These are phyloP conservation scores for Pythium dissimile DNA, from an alignment of 352 stramenopile genomes.

Conservation along the genomic window DNA sequence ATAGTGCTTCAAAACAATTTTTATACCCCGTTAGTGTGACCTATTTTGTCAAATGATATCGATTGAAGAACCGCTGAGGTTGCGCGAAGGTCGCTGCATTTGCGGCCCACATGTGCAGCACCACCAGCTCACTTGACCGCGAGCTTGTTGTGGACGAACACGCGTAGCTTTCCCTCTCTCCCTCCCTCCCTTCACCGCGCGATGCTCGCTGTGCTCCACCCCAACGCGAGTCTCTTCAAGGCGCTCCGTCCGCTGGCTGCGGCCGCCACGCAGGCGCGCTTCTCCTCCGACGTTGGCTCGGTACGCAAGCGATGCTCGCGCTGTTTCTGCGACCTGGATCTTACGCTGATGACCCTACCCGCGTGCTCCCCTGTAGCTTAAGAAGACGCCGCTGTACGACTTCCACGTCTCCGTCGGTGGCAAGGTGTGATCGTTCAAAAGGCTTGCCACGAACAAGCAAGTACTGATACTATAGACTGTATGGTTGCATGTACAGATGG, in stretches of 20 bases:
- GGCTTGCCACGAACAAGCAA: not conserved
- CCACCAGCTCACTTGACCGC: conserved; percentile 1
- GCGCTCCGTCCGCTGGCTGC: conserved; percentile 15
- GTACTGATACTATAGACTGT: not conserved
- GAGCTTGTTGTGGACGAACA: too few species aligned
- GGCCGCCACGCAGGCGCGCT: conserved; percentile 11
- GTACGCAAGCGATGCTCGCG: not conserved
- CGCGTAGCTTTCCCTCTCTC: too few species aligned
- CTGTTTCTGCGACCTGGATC: too few species aligned
- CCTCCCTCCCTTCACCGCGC: not conserved
- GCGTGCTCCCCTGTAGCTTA: conserved; percentile 42
- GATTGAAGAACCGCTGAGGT: not conserved
- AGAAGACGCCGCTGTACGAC: conserved; percentile 79
- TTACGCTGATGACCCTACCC: too few species aligned
- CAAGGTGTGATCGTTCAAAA: conserved; percentile 34
- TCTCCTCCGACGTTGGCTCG: conserved; percentile 17
- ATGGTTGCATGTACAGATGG: conserved; percentile 60
- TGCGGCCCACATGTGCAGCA: not conserved
- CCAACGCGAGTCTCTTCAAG: conserved; percentile 15
- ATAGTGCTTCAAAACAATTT: too few species aligned
- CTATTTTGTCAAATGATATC: not conserved
- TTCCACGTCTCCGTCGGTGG: conserved; percentile 69
- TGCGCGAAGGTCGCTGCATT: not conserved
- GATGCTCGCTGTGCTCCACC: conserved; percentile 21
- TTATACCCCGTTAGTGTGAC: too few species aligned